Base-by-base conservation (phyloP, 805 yeast species). In the Zygotorulaspora chibaensis region DNA sequence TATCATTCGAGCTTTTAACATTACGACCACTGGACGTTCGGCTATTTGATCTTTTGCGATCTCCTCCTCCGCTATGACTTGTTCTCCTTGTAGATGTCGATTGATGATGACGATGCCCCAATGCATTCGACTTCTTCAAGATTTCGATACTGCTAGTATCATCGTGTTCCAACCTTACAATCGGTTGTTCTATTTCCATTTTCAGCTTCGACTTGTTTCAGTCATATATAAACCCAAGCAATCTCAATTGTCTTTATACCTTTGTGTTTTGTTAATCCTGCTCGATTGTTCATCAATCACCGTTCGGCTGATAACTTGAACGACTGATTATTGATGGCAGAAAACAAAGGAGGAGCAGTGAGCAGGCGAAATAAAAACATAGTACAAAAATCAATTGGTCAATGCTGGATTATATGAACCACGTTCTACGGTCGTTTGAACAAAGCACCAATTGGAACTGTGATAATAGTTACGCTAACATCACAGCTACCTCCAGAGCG, bases 341-440 rank as follows among this genome's bases (percentile, higher is more conserved):
- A 29, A 13, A 8, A 29, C 33, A 29, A 29, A 29, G 8, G 15
- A 29, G 15, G 15, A 29, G 15, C 29, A 27, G 11, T 9, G 8
- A 27, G 11, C n/a, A 29, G 15, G n/a, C 15, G 9, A 29, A 29
- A 36, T 18, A 27, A 28, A 28, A 11, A 40, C 16, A 8, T 18
- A 27, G 17, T 7, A 10, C 20, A 20, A 18, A 28, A 12, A 15
- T n/a, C 12, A 23, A 26, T n/a, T 35, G 27, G 34, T 23, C 20
- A 35, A 88, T 88, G 96, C 71, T 81, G 50, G 76, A 79, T 35
- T 90, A 85, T 68, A 88, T 91, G 96, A 96, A 91, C 56, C 84
- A 83, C 63, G 77, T 91, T 27, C 83, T 83, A 55, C 73, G 76
- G 65, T 77, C 86, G 54, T 91, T 86, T 67, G 78, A 83, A 62